phyloP scores from a whole-genome alignment of 371 early-diverging fungal genomes.

The Syncephalis plumigaleata region DNA sequence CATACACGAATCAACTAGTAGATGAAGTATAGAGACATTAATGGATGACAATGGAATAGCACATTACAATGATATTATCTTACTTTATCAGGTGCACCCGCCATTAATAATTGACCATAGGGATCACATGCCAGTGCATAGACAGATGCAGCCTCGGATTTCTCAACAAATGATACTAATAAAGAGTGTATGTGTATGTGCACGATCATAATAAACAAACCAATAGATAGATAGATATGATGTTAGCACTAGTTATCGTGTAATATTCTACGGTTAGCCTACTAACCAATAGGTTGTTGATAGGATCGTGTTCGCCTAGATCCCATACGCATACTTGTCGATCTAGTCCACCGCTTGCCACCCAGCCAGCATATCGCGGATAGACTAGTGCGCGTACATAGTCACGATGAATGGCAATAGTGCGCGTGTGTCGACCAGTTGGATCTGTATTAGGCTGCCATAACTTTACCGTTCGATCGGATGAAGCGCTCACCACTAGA shows the following conservation, averaged over 20 bases:
- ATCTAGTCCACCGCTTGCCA: slow-evolving; percentile 90
- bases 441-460: slow-evolving; percentile 43
- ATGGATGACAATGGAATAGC: not conserved
- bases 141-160: slow-evolving; percentile 42
- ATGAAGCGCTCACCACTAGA: slow-evolving; percentile 74
- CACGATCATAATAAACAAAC: no score
- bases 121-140: slow-evolving; percentile 60
- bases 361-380: slow-evolving; percentile 47
- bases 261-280: no score
- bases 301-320: slow-evolving; percentile 30
- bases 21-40: not conserved
- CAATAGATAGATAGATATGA: no score
- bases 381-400: slow-evolving; percentile 68
- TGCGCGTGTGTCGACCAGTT: slow-evolving; percentile 16
- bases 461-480: slow-evolving; percentile 76
- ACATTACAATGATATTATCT: not conserved
- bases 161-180: slow-evolving; percentile 23
- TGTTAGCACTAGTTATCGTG: no score
- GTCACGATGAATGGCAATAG: slow-evolving; percentile 73
- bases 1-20: slow-evolving; percentile 55
- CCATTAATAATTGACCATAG: slow-evolving; percentile 44
- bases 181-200: not conserved
- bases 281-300: no score
- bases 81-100: slow-evolving; percentile 82
- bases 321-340: slow-evolving; percentile 81